Base-by-base conservation (phyloP, 1,284 basidiomycete genomes). In the Puccinia hordei region DNA sequence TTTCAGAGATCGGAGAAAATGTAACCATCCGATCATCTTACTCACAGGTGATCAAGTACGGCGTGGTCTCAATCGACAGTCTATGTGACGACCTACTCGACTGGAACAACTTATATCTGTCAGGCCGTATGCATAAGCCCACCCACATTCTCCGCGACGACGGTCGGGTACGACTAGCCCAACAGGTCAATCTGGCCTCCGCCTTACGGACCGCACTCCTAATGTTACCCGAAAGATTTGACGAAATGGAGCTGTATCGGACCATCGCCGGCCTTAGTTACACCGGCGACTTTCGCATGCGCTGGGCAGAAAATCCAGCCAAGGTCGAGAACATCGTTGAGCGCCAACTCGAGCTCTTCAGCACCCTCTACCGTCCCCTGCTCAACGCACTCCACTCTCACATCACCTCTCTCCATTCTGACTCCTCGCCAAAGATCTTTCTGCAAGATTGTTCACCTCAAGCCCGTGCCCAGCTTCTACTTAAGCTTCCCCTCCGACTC, bases 61-160 rank as follows among this genome's bases (percentile, higher is more conserved):
- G 96, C n/a, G 91, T 98, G 35, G 95, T 96, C 46, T 94, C 93
- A 0, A 90, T 97, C 10, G 93, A 96, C 83, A 91, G 91, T 80
- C 89, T 99, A 41, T 94, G 92, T 83, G 89, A 90, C 0, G 97
- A 99, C 85, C 87, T 99, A 57, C 88, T 95, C 59, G 92, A 94
- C 84, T 99, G 97, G 96, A 90, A 91, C 63, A 91, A 93, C 24
- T 89, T 99, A 10, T 99, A 99, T 86, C 90, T 98, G 65, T 92
- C 94, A 0, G 97, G 96, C 0, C 89, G 96, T 30, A 94, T 99
- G 91, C 96, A 99, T 87, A 99, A 99, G 86, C 96, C 97, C 0
- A 86, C 95, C 71, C 90, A 93, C 63, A 93, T 95, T 83, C 92
- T 97, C 86, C 91, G 90, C 84, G 91, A 93, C 84, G 92, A 95